Conservation (phyloP, 225 moss, liverwort and hornwort genomes). For the Anthoceros angustus region DNA sequence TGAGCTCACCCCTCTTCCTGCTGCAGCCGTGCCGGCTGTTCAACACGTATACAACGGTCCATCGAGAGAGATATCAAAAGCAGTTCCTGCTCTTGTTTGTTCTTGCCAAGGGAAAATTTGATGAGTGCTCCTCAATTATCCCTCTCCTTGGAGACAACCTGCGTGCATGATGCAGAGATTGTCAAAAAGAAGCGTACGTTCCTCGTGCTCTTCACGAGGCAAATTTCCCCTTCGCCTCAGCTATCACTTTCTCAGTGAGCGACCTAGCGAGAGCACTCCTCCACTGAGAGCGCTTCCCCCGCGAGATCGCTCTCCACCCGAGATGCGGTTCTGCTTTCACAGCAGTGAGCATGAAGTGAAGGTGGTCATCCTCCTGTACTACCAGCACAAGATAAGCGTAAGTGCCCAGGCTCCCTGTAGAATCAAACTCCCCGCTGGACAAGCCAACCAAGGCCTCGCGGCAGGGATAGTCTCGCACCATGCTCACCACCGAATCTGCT, state of each 20-base stretch:
- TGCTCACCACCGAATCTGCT: background rate
- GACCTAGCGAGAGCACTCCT: background rate
- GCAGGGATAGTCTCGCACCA: background rate
- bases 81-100: no score
- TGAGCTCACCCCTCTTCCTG: no score
- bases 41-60: no score
- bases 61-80: no score
- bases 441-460: background rate
- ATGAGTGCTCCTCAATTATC: no score
- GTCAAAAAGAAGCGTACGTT: no score
- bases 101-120: no score
- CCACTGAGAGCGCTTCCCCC: background rate
- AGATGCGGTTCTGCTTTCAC: background rate
- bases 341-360: background rate
- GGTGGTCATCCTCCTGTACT: background rate
- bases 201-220: no score
- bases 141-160: no score
- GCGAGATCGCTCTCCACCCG: background rate
- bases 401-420: background rate
- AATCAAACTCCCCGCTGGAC: background rate
- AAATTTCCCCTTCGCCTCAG: background rate
- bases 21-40: no score
- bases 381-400: background rate
- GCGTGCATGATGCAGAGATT: no score
- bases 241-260: background rate